Base-by-base conservation (phyloP, 495 filamentous ascomycete genomes). In the Polyplosphaeria fusca region DNA sequence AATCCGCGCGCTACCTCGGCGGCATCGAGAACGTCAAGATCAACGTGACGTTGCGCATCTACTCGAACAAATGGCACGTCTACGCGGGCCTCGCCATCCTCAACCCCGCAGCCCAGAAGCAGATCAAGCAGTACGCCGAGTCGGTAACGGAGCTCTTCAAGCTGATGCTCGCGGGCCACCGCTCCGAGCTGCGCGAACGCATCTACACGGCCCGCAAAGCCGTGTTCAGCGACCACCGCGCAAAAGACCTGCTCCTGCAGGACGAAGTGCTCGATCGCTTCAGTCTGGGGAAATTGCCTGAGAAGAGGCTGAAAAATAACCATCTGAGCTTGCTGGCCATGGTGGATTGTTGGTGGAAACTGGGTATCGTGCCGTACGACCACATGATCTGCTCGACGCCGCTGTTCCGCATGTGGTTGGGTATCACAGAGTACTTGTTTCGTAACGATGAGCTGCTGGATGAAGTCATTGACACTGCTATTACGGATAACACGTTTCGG, bases 1-100 rank as follows among this genome's bases (percentile, higher is more conserved):
- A 98, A 61, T 83, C 88, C 41, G 80, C 83, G 5, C 89, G 92
- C 54, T 98, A 96, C 75, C 80, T 95, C 2, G 92, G 93, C 47
- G 93, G 94, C 22, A 96, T 98, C 67, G 93, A 98, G 74, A 98
- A 98, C 72, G 89, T 97, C 67, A 98, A 98, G 75, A 96, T 96
- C 73, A 98, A 98, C 71, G 82, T 96, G 57, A 97, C 89, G 35
- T 73, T 98, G 57, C 89, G 93, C 63, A 98, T 98, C 71, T 98
- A 96, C 74, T 85, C 87, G 54, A 94, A 95, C 70, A 97, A 96
- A 71, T 98, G 93, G 93, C 93, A 98, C 72, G 93, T 98, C 51
- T 98, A 98, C 70, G 93, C 93, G 27, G 93, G 93, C 3, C 84
- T 98, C 5, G 93, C 94, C 4, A 98, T 98, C 70, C 79, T 98